Conservation (phyloP, 495 filamentous ascomycete genomes). For the Lophiostoma macrostomum region DNA sequence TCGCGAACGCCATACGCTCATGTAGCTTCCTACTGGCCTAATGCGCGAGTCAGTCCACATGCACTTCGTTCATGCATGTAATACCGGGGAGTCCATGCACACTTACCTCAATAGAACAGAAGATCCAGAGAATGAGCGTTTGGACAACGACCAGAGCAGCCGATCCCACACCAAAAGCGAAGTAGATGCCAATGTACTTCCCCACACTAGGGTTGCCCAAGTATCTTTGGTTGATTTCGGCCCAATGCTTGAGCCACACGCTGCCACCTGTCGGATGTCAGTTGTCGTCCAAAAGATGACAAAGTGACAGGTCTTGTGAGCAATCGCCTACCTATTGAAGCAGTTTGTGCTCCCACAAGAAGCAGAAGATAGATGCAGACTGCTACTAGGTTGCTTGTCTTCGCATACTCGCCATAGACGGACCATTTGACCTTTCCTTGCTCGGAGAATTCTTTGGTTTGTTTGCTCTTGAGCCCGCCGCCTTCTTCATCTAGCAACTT, state of each 20-base stretch:
- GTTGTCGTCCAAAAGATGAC: constrained; percentile 9
- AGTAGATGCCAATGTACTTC: constrained; percentile 92
- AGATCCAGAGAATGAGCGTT: constrained; percentile 96
- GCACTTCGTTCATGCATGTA: constrained; percentile 12
- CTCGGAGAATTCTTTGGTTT: constrained; percentile 80
- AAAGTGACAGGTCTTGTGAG: neutral
- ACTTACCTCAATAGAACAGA: constrained; percentile 92
- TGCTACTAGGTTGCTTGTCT: constrained; percentile 83
- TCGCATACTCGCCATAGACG: constrained; percentile 64
- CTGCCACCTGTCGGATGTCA: constrained; percentile 56
- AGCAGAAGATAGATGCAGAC: constrained; percentile 77
- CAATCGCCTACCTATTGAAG: constrained; percentile 56
- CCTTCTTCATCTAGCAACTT: constrained; percentile 83
- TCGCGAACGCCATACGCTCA: constrained; percentile 95
- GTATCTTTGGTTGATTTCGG: constrained; percentile 67
- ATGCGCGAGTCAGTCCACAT: constrained; percentile 21
- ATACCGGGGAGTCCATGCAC: neutral
- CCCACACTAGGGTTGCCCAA: constrained; percentile 71
- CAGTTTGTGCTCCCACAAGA: constrained; percentile 74
- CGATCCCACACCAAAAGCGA: constrained; percentile 88
- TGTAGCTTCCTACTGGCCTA: constrained; percentile 92
- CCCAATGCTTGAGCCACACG: constrained; percentile 91
- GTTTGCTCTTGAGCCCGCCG: constrained; percentile 65
- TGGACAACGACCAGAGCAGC: constrained; percentile 83
- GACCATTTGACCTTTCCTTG: constrained; percentile 98